Evolutionary conservation across 352 stramenopile genomes (phyloP).

Genomic region (Globisporangium spiculum): DNA sequence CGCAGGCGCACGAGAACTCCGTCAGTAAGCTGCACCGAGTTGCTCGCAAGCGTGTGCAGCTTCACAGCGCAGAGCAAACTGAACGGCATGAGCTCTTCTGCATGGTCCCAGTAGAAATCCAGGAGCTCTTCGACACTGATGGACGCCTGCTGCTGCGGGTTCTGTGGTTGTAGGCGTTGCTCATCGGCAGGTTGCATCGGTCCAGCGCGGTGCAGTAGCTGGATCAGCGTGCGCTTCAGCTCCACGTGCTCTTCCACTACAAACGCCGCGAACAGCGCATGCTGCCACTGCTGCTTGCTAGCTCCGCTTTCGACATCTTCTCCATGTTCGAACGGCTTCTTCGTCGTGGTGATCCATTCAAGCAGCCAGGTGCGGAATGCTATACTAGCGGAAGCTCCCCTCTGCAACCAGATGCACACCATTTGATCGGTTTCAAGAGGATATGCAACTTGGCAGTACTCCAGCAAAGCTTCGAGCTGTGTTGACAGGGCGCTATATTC

Average conservation of each 20-base stretch:
- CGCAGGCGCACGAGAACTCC: slow-evolving; percentile 32
- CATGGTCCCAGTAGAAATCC: slow-evolving; percentile 41
- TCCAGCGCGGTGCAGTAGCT: slow-evolving; percentile 19
- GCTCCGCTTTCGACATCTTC: background rate
- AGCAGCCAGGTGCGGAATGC: slow-evolving; percentile 41
- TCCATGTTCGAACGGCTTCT: slow-evolving; percentile 4
- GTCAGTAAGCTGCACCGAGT: slow-evolving; percentile 15
- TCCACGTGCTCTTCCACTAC: slow-evolving; percentile 25
- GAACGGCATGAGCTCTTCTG: slow-evolving; percentile 28
- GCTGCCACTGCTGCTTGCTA: slow-evolving; percentile 30
- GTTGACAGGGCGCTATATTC: slow-evolving; percentile 37
- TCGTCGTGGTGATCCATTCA: slow-evolving; percentile 20
- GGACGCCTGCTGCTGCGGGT: slow-evolving; percentile 2
- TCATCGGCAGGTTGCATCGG: slow-evolving; percentile 2
- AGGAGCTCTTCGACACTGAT: slow-evolving; percentile 30
- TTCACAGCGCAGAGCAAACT: slow-evolving; percentile 45
- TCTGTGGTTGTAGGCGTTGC: background rate
- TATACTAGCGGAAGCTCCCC: slow-evolving; percentile 3
- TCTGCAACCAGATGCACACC: slow-evolving; percentile 29
- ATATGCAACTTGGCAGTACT: slow-evolving; percentile 27
- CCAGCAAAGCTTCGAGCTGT: slow-evolving; percentile 33
- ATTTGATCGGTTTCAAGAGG: slow-evolving; percentile 22
- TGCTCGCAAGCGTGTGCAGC: slow-evolving; percentile 25
- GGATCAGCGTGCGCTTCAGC: slow-evolving; percentile 30
- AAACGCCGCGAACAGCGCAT: slow-evolving; percentile 31